Percentiles rank a stretch among this genome's conserved stretches.
Evolutionary conservation across 805 yeast species (phyloP).

Genomic region (Trichomonascus vanleenenianus): DNA sequence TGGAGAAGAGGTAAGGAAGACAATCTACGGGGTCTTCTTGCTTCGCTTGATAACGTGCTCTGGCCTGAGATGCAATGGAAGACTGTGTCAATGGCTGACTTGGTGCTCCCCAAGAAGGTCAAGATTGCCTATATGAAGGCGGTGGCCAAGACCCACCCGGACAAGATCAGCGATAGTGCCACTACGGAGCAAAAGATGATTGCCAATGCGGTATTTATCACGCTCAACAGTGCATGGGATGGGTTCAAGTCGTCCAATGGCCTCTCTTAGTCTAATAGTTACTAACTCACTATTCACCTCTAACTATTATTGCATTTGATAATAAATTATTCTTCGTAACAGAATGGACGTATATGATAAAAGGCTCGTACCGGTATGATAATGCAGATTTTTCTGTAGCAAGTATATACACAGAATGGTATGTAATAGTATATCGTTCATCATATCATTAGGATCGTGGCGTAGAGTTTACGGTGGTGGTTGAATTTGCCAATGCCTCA

Average conservation of each 20-base stretch:
- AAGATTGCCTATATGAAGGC: slow-evolving; percentile 79
- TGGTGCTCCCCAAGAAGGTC: slow-evolving; percentile 84
- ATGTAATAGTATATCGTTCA: too few species aligned
- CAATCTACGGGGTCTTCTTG: slow-evolving; percentile 68
- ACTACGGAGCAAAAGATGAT: slow-evolving; percentile 68
- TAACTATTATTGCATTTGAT: neutral
- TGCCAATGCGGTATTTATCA: slow-evolving; percentile 80
- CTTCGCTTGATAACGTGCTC: slow-evolving; percentile 58
- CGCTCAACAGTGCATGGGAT: slow-evolving; percentile 88
- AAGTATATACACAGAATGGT: neutral
- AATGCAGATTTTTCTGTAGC: too few species aligned
- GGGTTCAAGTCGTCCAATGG: slow-evolving; percentile 55
- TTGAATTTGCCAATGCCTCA: slow-evolving; percentile 27
- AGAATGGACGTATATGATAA: too few species aligned
- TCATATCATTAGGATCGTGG: neutral
- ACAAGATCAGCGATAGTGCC: slow-evolving; percentile 57
- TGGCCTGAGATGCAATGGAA: slow-evolving; percentile 65
- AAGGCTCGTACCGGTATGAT: too few species aligned
- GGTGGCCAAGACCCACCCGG: slow-evolving; percentile 73
- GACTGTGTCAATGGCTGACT: slow-evolving; percentile 57
- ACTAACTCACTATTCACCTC: too few species aligned
- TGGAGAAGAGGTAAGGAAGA: slow-evolving; percentile 78
- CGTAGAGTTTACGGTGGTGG: neutral
- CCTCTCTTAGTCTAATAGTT: slow-evolving; percentile 21
- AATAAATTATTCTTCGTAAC: slow-evolving; percentile 1